Conservation (phyloP, 495 filamentous ascomycete genomes). For the Umbilicaria muhlenbergii region DNA sequence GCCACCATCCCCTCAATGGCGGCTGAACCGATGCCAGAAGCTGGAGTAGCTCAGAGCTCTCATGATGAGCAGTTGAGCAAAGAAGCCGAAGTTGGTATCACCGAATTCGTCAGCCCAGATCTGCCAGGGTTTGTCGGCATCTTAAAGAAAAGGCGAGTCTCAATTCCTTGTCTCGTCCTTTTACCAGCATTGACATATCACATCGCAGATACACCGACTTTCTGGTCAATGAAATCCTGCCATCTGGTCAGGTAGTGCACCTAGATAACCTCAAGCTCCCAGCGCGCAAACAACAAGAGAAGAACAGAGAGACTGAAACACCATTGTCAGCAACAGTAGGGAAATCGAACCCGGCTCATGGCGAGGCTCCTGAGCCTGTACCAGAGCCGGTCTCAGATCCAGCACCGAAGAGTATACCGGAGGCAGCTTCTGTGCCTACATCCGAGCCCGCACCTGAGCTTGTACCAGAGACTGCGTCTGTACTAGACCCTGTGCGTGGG, state of each 20-base stretch:
- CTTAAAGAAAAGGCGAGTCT: slow-evolving; percentile 40
- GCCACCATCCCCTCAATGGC: too few species aligned
- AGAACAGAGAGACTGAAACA: not conserved
- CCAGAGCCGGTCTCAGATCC: not conserved
- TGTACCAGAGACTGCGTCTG: not conserved
- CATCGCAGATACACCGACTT: slow-evolving; percentile 76
- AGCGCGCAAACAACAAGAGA: slow-evolving; percentile 1
- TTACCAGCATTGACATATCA: not conserved
- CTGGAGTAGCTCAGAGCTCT: too few species aligned
- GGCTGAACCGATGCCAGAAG: too few species aligned
- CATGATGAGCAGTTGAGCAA: slow-evolving; percentile 10
- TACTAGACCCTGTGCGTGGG: too few species aligned
- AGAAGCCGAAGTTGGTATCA: slow-evolving; percentile 40
- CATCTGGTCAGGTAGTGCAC: slow-evolving; percentile 65
- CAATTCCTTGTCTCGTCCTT: slow-evolving; percentile 1
- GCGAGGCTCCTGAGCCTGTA: not conserved
- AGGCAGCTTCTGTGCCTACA: not conserved
- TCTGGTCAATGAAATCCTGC: slow-evolving; percentile 79
- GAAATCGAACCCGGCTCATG: too few species aligned
- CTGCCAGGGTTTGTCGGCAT: slow-evolving; percentile 37
- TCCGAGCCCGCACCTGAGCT: not conserved
- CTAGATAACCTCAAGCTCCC: slow-evolving; percentile 33
- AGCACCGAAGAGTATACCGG: not conserved
- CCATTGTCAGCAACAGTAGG: not conserved
- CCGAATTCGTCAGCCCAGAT: slow-evolving; percentile 32